Base-by-base conservation (phyloP, 2,329 filamentous ascomycete genomes). In the Talaromyces sp. region DNA sequence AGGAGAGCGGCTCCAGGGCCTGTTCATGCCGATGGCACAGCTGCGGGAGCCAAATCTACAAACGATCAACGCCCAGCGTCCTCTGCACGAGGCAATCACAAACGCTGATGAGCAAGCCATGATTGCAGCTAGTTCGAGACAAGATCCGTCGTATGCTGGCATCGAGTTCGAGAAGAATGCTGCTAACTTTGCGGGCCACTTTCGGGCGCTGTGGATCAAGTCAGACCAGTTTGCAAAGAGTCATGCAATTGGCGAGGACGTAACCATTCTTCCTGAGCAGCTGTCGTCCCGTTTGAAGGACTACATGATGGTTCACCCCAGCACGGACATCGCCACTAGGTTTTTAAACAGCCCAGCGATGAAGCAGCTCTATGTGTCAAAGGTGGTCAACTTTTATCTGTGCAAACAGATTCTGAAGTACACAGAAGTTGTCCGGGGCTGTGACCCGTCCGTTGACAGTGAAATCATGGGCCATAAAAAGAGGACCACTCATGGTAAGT, bases 311-410 rank as follows among this genome's bases (percentile, higher is more conserved):
- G 36, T 59, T 0, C 64, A 67, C 30, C 62, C 65, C 3, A 61
- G 65, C 28, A 54, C 44, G 16, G 36, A 57, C 2, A 56, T 63
- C 6, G 68, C 67, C 4, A 63, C 62, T 2, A 57, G 63, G 12
- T 67, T 75, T 34, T 63, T 75, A 16, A 62, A 62, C 6, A 65
- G 68, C 33, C 33, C 64, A 2, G 47, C 55, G 4, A 72, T 69
- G 4, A 64, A 72, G 14, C 66, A 61, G 27, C 60, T 67, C 5
- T 63, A 70, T 12, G 59, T 75, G 9, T 62, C 69, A 9, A 72
- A 71, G 36, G 67, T 70, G 2, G 69, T 76, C 50, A 71, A 72
- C 56, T 66, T 61, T 30, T 71, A 68, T 53, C 57, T 73, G 6
- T 63, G 67, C 30, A 62, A 64, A 2, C 61, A 67, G 6, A 59